Evolutionary conservation across 2,329 filamentous ascomycete species (phyloP), one percentile per base, ranked within the genome.

Genomic region (Aurifilum marmelostoma): DNA sequence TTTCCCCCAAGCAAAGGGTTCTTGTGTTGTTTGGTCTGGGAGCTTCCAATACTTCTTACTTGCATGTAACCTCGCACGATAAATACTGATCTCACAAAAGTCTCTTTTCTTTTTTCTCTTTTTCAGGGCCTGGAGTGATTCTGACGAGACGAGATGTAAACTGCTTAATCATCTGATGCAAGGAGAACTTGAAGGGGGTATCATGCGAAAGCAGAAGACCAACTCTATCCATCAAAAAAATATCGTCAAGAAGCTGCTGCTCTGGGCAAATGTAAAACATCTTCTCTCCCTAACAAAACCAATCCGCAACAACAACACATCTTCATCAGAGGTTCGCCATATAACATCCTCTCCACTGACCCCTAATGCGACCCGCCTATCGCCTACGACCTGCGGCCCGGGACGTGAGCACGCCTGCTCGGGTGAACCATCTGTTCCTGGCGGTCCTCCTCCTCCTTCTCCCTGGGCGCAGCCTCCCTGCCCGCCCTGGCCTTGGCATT

Each of bases 371-470:
- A n/a, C 43, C 18, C 18, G 21, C 18, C 43, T n/a, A 8, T 29
- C 24, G 14, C 63, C 34, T 52, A 66, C 52, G 24, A 34, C 37
- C 54, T 60, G 24, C 64, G 64, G 18, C 65, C 58, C 6, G 65
- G 65, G 14, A 67, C 65, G 50, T 73, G 74, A 59, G 34, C 83
- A 68, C 83, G 77, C 37, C 86, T 82, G 72, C 85, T 87, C 3
- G 86, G 86, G 72, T 88, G 86, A 60, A 88, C 82, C 68, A 77
- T 77, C 58, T 78, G 77, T 58, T 79, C 72, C 47, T 70, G 78
- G 70, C 77, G 74, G 67, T 74, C 73, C 68, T 74, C 68, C 43
- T 74, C 72, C 8, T 34, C 73, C 68, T 74, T 68, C 43, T 74
- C 72, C 71, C 76, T 74, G 67, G 74, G 72, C 62, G 73, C 41